Conservation (phyloP, 352 stramenopile species). For the Pythium volutum region DNA sequence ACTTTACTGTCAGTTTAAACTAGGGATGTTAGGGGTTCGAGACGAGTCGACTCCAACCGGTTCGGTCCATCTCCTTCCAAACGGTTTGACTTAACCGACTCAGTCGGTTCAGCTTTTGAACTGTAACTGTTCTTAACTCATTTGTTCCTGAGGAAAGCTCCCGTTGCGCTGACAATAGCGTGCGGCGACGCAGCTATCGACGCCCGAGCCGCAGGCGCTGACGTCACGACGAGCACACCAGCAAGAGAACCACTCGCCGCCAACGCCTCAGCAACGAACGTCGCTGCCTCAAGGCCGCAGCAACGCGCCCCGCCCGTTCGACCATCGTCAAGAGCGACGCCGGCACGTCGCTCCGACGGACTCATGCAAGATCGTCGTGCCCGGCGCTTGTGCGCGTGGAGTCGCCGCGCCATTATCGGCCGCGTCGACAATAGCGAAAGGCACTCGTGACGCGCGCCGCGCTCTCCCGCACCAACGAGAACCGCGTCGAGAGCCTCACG, state of each 20-base stretch:
- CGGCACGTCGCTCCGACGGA: conserved; percentile 1
- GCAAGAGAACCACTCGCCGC: not conserved
- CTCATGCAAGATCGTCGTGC: conserved; percentile 4
- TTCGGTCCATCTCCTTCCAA: too few relatives aligned
- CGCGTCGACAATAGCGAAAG: conserved; percentile 36
- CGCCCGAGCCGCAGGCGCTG: conserved; percentile 16
- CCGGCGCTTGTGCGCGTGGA: conserved; percentile 25
- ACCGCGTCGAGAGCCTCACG: conserved; percentile 36
- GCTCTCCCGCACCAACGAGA: conserved; percentile 46
- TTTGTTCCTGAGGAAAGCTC: too few relatives aligned
- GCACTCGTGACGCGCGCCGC: conserved; percentile 38
- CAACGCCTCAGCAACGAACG: not conserved
- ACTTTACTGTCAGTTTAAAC: too few relatives aligned
- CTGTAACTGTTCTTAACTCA: too few relatives aligned
- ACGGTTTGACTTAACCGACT: too few relatives aligned
- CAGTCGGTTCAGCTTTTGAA: too few relatives aligned
- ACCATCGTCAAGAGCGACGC: not conserved
- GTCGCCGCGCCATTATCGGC: conserved; percentile 32
- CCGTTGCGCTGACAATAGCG: not conserved
- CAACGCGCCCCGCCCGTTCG: not conserved
- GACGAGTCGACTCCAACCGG: too few relatives aligned
- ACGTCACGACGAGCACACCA: conserved; percentile 11
- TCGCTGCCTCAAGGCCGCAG: not conserved
- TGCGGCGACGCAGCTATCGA: conserved; percentile 4
- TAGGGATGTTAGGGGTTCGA: too few relatives aligned